Evolutionary conservation across 306 rosid species (phyloP), one percentile per base, ranked within the genome.

Genomic region (Quercus bicolor): DNA sequence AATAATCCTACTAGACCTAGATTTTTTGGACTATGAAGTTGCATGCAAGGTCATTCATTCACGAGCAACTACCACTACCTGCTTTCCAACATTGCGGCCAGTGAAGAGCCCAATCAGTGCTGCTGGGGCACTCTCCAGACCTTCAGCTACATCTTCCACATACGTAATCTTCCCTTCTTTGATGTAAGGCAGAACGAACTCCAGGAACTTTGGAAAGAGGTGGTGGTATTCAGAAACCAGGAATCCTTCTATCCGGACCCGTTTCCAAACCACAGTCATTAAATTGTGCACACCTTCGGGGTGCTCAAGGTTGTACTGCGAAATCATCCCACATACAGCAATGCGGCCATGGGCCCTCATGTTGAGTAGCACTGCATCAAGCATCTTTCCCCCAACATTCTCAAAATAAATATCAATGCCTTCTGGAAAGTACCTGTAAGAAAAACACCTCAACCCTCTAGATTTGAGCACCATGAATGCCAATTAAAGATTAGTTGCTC

Each of bases 21-120:
- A 21, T 5, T 23, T n/a, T 57, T 21, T 57, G 64, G 28, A 24
- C 12, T 7, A 57, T 28, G 40, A 14, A 59, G 8, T 23, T 59
- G 66, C 31, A 60, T 29, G 11, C 8, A 12, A 24, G 26, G 33
- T 60, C 43, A 64, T 28, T 62, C 79, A 82, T 7, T 74, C 75
- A 2, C 66, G 21, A 24, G 77, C 45, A 70, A 56, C 80, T 16
- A 82, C 56, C 29, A 84, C 80, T 1, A 80, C 78, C 53, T 84
- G 87, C 55, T 84, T 84, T 8, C 87, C 87, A 6, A 84, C 73
- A 61, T 84, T 84, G 56, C 78, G 74, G 23, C 87, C 87, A 1
- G 79, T 51, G 45, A 56, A 84, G 65, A 84, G 85, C 12, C 85
- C 85, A 4, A 80, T 43, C 40, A 84, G 78, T 60, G 87, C 82